These are phyloP conservation scores for Nicotiana paniculata DNA, from an alignment of 257 asterid genomes.

Conservation along the genomic window DNA sequence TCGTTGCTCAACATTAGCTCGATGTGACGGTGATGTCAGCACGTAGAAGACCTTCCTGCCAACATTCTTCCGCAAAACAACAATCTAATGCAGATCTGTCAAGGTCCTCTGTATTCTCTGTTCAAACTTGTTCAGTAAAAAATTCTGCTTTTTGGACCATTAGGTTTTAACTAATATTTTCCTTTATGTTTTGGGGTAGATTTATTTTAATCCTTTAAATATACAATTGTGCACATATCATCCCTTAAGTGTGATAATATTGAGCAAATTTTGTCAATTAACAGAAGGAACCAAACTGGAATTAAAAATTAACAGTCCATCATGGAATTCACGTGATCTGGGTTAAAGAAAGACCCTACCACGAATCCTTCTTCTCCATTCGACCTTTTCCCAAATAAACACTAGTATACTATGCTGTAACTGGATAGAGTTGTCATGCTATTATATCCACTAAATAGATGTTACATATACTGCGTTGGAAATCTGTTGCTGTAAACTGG, in stretches of 20 bases:
- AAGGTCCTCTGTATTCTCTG: not conserved
- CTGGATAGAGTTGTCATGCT: not conserved
- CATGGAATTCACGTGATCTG: not conserved
- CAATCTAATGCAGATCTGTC: not conserved
- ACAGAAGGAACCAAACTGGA: not conserved
- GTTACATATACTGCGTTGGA: not conserved
- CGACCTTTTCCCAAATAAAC: not conserved
- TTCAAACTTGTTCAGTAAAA: not conserved
- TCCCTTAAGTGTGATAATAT: too few species aligned
- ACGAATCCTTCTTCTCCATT: not conserved
- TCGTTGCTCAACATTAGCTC: not conserved
- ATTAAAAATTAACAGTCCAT: not conserved
- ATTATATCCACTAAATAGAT: not conserved
- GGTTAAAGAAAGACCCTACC: not conserved
- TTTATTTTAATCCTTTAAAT: not conserved
- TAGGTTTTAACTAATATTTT: not conserved
- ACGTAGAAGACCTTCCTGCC: not conserved
- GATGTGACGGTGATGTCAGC: not conserved
- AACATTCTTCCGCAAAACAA: not conserved
- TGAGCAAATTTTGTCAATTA: not conserved
- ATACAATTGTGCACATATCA: not conserved
- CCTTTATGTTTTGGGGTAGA: not conserved
- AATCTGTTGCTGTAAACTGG: not conserved
- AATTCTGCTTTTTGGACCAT: not conserved
- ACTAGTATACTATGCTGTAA: not conserved